Evolutionary conservation across 495 filamentous ascomycete species (phyloP), one percentile per base, ranked within the genome.

Genomic region (Daldinia loculata): DNA sequence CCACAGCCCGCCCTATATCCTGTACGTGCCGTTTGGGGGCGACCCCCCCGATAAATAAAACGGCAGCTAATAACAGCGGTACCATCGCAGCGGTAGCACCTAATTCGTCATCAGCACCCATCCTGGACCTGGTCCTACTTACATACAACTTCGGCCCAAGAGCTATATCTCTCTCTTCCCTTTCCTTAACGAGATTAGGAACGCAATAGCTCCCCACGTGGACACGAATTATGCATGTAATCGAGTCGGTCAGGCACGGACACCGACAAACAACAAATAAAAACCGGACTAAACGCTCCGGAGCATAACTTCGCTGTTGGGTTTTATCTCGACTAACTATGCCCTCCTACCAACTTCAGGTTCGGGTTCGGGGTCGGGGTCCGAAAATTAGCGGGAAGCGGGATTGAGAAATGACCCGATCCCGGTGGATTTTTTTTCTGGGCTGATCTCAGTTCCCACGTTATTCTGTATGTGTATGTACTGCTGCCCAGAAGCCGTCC

Each of bases 171-270:
- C 15, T 41, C 12, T 61, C 27, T 34, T 17, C 19, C 17, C n/a
- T 3, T 12, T 56, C 26, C 15, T 39, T 66, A 27, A 57, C 38
- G 32, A 59, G 34, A 66, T 29, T 58, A 26, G 30, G 53, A 51
- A 32, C 38, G 24, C 22, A 41, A 52, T 58, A 24, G 17, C 22
- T 34, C 15, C 45, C 69, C 69, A 71, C 69, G 69, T 66, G 69
- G 69, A 51, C 60, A 56, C 56, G 34, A 56, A 39, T 56, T 26
- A 71, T 67, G 57, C 57, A 67, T 34, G 51, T 48, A 58, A 62
- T 66, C 62, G 8, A 66, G 58, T 67, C 69, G 69, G 63, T 63
- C 63, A 71, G 63, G 63, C 26, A 67, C 63, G 69, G 59, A 59
- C 53, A 52, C 69, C 63, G 69, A 66, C 15, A 26, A 39, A 14